phyloP scores from a whole-genome alignment of 1,139 yeast genomes.

The Suhomyces bribrorum region DNA sequence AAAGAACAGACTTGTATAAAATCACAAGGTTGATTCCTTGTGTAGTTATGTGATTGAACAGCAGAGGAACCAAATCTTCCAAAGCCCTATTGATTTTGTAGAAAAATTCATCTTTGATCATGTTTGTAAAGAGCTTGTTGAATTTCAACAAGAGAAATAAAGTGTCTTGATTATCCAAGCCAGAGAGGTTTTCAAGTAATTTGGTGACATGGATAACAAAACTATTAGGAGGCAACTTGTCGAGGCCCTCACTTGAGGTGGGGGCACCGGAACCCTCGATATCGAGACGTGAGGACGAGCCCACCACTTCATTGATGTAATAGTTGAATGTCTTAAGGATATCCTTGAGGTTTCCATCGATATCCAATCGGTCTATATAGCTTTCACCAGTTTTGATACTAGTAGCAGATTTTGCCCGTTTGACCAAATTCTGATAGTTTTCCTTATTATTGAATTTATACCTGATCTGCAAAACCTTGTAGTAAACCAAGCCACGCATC shows the following conservation, averaged over 20 bases:
- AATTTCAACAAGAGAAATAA: slow-evolving; percentile 39
- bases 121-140: slow-evolving; percentile 29
- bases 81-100: slow-evolving; percentile 40
- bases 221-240: slow-evolving; percentile 23
- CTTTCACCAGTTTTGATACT: slow-evolving; percentile 19
- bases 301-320: slow-evolving; percentile 29
- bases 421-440: slow-evolving; percentile 32
- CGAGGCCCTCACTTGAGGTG: slow-evolving; percentile 8
- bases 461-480: slow-evolving; percentile 35
- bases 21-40: slow-evolving; percentile 39
- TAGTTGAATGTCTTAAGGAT: slow-evolving; percentile 36
- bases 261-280: slow-evolving; percentile 16
- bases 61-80: slow-evolving; percentile 33
- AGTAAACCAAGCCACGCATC: slow-evolving; percentile 34
- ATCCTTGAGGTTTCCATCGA: slow-evolving; percentile 26
- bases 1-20: slow-evolving; percentile 27
- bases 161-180: slow-evolving; percentile 30
- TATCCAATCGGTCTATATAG: slow-evolving; percentile 23
- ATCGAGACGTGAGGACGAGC: slow-evolving; percentile 15
- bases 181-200: slow-evolving; percentile 23
- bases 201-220: slow-evolving; percentile 27
- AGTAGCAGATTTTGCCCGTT: slow-evolving; percentile 25
- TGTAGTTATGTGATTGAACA: slow-evolving; percentile 36
- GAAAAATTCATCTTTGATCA: slow-evolving; percentile 39
- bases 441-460: slow-evolving; percentile 35